Conservation (phyloP, 2,329 filamentous ascomycete species). For the Alternaria longipes region DNA sequence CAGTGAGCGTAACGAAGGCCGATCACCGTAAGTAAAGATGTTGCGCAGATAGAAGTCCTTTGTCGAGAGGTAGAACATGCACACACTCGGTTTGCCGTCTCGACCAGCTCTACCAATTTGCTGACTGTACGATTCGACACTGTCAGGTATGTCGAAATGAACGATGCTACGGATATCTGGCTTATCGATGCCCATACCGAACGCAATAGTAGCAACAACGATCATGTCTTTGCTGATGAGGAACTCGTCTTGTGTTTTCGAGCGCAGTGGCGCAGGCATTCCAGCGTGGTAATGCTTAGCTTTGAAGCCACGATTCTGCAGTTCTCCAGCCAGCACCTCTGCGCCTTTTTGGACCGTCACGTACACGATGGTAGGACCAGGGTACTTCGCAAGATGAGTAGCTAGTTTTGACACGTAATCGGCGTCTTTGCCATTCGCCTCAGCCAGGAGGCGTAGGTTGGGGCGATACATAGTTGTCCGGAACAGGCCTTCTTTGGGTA, state of each 20-base stretch:
- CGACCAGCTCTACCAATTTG: constrained; percentile 93
- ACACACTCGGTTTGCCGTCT: constrained; percentile 75
- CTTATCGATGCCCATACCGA: constrained; percentile 99
- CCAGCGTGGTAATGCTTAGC: constrained; percentile 86
- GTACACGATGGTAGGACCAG: constrained; percentile 68
- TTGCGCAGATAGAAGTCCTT: constrained; percentile 68
- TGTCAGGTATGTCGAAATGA: constrained; percentile 90
- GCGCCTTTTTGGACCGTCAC: constrained; percentile 67
- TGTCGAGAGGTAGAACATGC: constrained; percentile 66
- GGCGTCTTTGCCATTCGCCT: constrained; percentile 71
- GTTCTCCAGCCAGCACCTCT: constrained; percentile 69
- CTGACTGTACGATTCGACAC: constrained; percentile 95
- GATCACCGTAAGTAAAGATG: constrained; percentile 67
- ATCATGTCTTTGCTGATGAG: constrained; percentile 80
- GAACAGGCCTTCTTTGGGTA: constrained; percentile 68
- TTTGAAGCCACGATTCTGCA: constrained; percentile 71
- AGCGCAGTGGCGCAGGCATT: constrained; percentile 72
- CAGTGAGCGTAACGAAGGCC: constrained; percentile 64
- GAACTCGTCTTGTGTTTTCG: constrained; percentile 78
- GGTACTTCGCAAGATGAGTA: constrained; percentile 60
- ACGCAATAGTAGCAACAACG: constrained; percentile 96
- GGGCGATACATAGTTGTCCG: constrained; percentile 67
- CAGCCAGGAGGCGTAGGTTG: constrained; percentile 64
- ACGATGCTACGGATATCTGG: constrained; percentile 94
- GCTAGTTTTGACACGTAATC: constrained; percentile 76